Base-by-base conservation (phyloP, 2,329 filamentous ascomycete genomes). In the Colletotrichum somersetense region DNA sequence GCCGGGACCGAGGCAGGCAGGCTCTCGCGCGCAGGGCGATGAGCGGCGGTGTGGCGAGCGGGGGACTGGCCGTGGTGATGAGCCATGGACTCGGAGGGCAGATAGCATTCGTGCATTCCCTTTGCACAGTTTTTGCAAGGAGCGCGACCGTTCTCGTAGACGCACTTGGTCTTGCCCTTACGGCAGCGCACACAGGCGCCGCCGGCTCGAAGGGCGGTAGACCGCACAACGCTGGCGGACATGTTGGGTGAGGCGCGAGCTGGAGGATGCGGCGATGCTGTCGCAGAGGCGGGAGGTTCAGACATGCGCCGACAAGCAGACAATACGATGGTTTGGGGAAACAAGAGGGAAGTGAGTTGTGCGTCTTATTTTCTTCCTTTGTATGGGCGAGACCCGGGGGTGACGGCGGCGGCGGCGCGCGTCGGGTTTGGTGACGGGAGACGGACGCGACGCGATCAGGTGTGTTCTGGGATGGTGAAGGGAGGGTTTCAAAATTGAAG, bases 51-150 rank as follows among this genome's bases (percentile, higher is more conserved):
- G 73, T 83, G 81, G 57, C 86, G 85, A 66, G 88, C 87, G 57
- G 88, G 88, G 71, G 87, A 89, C 73, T 89, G 87, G 72, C 88
- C 88, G 75, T 89, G 87, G 74, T 88, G 86, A 78, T 89, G 88
- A 74, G 86, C 85, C 83, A 89, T 86, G 73, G 85, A 88, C 81
- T 90, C 88, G 40, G 88, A 89, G 50, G 88, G 88, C 26, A 90
- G 81, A 78, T 90, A 90, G 81, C 88, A 90, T 68, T 90, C 88
- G 79, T 90, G 88, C 86, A 89, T 87, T 72, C 88, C 88, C 80
- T 90, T 90, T 59, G 87, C 87, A 80, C 88, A 90, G 80, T 90
- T 90, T 78, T 89, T 88, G 83, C 88, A 90, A 16, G 88, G 88
- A n/a, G 88, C 86, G 78, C 87, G 84, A 63, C 88, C 88, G 76